phyloP scores from a whole-genome alignment of 2,329 filamentous ascomycete species.

The Pleurostoma richardsiae region DNA sequence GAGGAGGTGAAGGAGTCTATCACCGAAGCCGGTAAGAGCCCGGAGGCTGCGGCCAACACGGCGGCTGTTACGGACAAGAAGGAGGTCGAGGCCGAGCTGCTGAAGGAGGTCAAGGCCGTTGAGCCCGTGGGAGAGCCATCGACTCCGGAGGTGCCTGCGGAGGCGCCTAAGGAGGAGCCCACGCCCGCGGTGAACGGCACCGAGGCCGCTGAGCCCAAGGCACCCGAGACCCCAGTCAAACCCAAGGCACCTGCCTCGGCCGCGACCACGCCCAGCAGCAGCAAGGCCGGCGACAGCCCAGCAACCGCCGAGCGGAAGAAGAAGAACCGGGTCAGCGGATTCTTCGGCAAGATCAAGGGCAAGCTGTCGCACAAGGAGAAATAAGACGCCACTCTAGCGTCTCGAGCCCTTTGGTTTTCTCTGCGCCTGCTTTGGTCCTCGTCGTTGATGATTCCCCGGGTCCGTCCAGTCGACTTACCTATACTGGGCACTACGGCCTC shows the following conservation, averaged over 20 bases:
- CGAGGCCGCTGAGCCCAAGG: slow-evolving; percentile 10
- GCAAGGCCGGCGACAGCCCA: slow-evolving; percentile 24
- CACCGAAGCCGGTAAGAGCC: slow-evolving; percentile 50
- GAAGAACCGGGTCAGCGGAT: slow-evolving; percentile 58
- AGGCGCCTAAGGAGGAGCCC: slow-evolving; percentile 13
- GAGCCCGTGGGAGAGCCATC: slow-evolving; percentile 22
- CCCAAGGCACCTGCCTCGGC: slow-evolving; percentile 9
- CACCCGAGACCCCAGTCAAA: slow-evolving; percentile 11
- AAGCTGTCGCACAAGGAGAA: slow-evolving; percentile 30
- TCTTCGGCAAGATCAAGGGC: slow-evolving; percentile 54
- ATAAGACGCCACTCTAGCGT: slow-evolving; percentile 1
- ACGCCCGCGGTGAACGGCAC: slow-evolving; percentile 8
- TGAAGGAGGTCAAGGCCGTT: slow-evolving; percentile 53
- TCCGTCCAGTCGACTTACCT: no score
- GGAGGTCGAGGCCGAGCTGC: slow-evolving; percentile 67
- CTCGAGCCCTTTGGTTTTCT: background rate
- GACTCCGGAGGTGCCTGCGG: slow-evolving; percentile 12
- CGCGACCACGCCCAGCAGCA: slow-evolving; percentile 13
- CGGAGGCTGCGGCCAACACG: slow-evolving; percentile 67
- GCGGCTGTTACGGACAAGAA: slow-evolving; percentile 71
- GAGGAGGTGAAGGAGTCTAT: slow-evolving; percentile 54
- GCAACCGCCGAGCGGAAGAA: slow-evolving; percentile 55
- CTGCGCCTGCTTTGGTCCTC: slow-evolving; percentile 2
- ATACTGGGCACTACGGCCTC: no score
- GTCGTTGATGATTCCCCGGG: background rate